Evolutionary conservation across 805 yeast species (phyloP), one percentile per base, ranked within the genome.

Genomic region (Pichia rugopelliculosa): DNA sequence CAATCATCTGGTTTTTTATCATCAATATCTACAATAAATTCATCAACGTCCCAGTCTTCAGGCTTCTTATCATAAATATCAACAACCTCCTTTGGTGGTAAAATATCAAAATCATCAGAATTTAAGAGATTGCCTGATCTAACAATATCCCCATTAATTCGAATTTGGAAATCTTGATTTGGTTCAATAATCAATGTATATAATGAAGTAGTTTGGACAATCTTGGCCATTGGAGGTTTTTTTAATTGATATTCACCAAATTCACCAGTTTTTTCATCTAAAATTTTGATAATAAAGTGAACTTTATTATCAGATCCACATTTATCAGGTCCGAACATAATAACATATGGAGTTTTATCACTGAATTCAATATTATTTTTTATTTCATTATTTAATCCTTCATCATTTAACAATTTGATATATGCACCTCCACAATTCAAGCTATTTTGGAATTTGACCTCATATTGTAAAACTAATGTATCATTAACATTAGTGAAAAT

Each of bases 281-380:
- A 71, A 56, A 85, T 75, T 48, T 74, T 76, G 50, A 88, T 58
- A 47, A 88, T 85, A 55, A 89, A 78, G 59, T 86, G 95, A 30
- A 90, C 82, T 65, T 80, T 84, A 68, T 88, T 86, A 40, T 83
- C 75, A 45, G 79, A 61, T 3, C 95, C 96, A 68, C 97, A 90
- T 62, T 76, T 79, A 66, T 90, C 97, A 39, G 97, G 97, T 20
- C 97, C 97, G 69, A 90, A 90, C 91, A 90, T 84, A 53, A 90
- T 68, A 64, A 84, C 88, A 67, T 84, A 87, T 2, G 89, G 86
- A 4, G 95, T 75, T 24, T 73, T 79, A 51, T 77, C 75, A 54
- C 70, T 72, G 70, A 88, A 84, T 50, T 77, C 76, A 6, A 45
- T 41, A 22, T 45, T 43, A 24, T 47, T 40, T 6, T 45, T 37